These are phyloP conservation scores for Castanopsis chinensis DNA, from an alignment of 306 rosid genomes.

Conservation along the genomic window DNA sequence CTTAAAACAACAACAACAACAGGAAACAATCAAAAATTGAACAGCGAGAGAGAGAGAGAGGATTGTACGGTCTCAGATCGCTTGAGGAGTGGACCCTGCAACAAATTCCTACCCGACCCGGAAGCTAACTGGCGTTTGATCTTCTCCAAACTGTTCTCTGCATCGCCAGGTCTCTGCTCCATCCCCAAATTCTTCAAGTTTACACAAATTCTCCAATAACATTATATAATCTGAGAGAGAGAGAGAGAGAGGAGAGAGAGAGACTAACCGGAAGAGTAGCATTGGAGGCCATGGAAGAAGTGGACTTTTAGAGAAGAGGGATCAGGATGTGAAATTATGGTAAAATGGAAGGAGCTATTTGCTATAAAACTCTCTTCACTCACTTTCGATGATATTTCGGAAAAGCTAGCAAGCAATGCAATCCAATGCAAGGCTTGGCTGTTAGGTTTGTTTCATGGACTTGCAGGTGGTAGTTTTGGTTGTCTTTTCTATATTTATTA, in stretches of 20 bases:
- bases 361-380: background rate
- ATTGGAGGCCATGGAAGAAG: conserved; percentile 71
- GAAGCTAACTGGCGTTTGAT: conserved; percentile 96
- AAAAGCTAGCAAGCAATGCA: background rate
- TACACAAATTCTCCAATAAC: background rate
- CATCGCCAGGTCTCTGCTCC: conserved; percentile 61
- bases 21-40: background rate
- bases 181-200: conserved; percentile 16
- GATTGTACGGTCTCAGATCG: conserved; percentile 90
- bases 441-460: conserved; percentile 26
- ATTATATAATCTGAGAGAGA: background rate
- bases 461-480: background rate
- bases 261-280: conserved; percentile 60
- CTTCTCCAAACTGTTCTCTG: conserved; percentile 91
- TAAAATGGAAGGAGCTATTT: background rate
- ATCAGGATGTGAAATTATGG: background rate
- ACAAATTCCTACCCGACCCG: conserved; percentile 79
- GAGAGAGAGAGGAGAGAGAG: background rate
- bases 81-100: conserved; percentile 98
- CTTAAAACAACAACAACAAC: background rate
- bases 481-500: no score
- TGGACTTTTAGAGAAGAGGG: background rate
- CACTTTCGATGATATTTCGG: no score
- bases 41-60: background rate
- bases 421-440: conserved; percentile 21